Evolutionary conservation across 1,284 basidiomycete genomes (phyloP).

Genomic region (Cutaneotrichosporon cavernicola): DNA sequence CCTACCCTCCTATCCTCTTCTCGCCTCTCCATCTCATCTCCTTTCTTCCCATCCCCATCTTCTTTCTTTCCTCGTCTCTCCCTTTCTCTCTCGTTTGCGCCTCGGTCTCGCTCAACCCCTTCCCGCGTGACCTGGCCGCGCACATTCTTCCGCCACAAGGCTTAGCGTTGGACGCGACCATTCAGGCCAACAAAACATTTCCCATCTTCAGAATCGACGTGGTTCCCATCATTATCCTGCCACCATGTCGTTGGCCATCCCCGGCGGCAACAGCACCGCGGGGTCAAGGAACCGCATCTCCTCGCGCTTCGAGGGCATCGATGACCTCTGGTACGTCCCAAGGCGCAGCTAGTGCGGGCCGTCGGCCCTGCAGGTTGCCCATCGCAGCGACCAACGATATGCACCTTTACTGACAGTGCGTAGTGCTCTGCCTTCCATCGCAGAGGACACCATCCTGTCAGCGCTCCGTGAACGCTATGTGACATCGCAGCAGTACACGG

Average conservation of each 20-base stretch:
- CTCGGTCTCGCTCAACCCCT: slow-evolving; percentile 7
- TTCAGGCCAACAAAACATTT: slow-evolving; percentile 4
- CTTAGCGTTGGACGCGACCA: slow-evolving; percentile 3
- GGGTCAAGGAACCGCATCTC: slow-evolving; percentile 20
- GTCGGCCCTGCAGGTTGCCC: background rate
- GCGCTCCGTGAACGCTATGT: slow-evolving; percentile 83
- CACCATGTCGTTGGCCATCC: slow-evolving; percentile 22
- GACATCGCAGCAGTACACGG: slow-evolving; percentile 76
- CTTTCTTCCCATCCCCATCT: background rate
- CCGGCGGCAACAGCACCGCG: slow-evolving; percentile 10
- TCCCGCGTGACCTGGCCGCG: background rate
- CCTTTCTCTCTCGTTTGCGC: slow-evolving; percentile 5
- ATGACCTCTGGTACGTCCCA: slow-evolving; percentile 41
- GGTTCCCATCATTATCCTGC: background rate
- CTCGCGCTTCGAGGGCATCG: slow-evolving; percentile 41
- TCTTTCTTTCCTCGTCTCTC: slow-evolving; percentile 10
- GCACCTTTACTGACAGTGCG: slow-evolving; percentile 4
- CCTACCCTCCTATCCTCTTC: background rate
- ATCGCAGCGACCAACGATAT: background rate
- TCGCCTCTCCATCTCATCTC: background rate
- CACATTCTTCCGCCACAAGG: slow-evolving; percentile 7
- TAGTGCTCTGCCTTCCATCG: slow-evolving; percentile 44
- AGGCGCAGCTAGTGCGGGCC: background rate
- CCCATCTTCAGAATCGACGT: background rate
- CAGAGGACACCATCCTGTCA: slow-evolving; percentile 56